Evolutionary conservation across 495 filamentous ascomycete species (phyloP), one percentile per base, ranked within the genome.

Genomic region (Lentithecium fluviatile): DNA sequence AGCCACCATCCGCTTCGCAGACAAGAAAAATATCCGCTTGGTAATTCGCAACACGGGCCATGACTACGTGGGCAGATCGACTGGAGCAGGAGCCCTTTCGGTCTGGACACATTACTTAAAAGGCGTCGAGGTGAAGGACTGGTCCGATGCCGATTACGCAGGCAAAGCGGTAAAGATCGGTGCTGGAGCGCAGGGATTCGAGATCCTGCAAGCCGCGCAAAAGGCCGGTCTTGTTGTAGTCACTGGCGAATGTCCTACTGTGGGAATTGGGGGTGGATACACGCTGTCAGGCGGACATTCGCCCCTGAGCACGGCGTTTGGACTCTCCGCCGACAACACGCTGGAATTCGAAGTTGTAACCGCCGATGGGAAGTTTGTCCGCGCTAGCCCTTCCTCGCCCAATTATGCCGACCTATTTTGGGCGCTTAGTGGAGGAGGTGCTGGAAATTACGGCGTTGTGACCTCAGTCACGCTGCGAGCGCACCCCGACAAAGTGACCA

Each of bases 241-340:
- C 6, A 45, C 36, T 13, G 79, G 78, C 2, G 73, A 77, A 43
- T 81, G 79, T 58, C 72, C 75, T 2, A 80, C 78, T 2, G 79
- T 84, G 17, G 80, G 80, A 6, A 58, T 74, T 21, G 75, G 74
- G 0, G 79, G 85, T 7, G 86, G 85, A 2, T 88, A 80, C 59
- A 76, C 68, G 13, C 81, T 83, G 60, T 85, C 83, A 3, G 85
- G 83, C 19, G 87, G 87, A 2, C 83, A 87, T 63, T 77, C 76
- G 6, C 72, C 81, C 0, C 75, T 89, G 8, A 65, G 64, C 21
- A 75, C 75, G 7, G 65, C 62, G 2, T 82, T 80, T 52, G 87
- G 86, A 0, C 71, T 90, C 1, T 86, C 69, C 7, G 84, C 85
- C 0, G 87, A 90, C 63, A 77, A 84, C 34, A 78, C 84, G 0